Percentiles rank a stretch among this genome's conserved stretches.
phyloP scores from a whole-genome alignment of 2,329 filamentous ascomycete species.

The Conoideocrella luteorostrata region DNA sequence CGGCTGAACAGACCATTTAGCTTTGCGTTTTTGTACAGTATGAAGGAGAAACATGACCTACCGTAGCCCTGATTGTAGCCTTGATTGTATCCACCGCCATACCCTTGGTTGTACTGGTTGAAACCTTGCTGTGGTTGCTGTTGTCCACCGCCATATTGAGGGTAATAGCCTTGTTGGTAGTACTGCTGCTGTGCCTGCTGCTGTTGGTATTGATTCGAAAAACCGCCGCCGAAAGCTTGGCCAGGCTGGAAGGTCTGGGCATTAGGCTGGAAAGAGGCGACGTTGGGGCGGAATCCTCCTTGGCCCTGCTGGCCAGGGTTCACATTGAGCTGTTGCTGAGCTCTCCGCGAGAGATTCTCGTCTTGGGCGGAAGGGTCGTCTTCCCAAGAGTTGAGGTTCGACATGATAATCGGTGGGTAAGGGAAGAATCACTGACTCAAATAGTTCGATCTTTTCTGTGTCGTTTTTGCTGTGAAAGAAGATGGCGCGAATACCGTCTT shows the following conservation, averaged over 20 bases:
- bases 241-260: slow-evolving; percentile 67
- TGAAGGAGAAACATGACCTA: slow-evolving; percentile 15
- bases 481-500: slow-evolving; percentile 2
- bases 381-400: slow-evolving; percentile 92
- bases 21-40: neutral
- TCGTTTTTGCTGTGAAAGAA: neutral
- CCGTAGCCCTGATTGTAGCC: slow-evolving; percentile 42
- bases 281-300: slow-evolving; percentile 43
- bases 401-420: slow-evolving; percentile 48
- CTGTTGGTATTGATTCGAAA: slow-evolving; percentile 49
- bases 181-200: slow-evolving; percentile 42
- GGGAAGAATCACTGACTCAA: neutral
- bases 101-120: slow-evolving; percentile 46
- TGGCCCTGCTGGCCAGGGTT: slow-evolving; percentile 42
- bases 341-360: slow-evolving; percentile 69
- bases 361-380: slow-evolving; percentile 75
- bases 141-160: slow-evolving; percentile 44
- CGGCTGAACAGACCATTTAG: slow-evolving; percentile 23
- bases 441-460: no score
- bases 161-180: slow-evolving; percentile 50
- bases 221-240: slow-evolving; percentile 57
- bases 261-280: slow-evolving; percentile 65
- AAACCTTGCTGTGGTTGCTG: slow-evolving; percentile 39
- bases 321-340: slow-evolving; percentile 69
- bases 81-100: slow-evolving; percentile 45